phyloP scores from a whole-genome alignment of 345 rosid species.

The Euclidium syriacum region DNA sequence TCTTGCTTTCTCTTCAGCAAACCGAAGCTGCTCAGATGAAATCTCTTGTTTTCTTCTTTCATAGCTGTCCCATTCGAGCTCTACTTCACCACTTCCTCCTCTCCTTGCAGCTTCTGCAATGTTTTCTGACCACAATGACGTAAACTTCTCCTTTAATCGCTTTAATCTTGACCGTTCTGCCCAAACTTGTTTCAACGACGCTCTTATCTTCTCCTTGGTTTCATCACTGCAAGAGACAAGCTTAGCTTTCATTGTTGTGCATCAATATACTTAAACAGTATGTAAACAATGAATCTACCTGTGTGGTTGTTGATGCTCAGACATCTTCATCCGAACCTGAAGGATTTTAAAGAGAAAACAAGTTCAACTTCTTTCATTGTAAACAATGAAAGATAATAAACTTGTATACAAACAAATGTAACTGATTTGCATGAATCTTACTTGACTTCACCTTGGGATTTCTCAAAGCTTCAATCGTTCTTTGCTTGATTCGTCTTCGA shows the following conservation, averaged over 20 bases:
- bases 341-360: slow-evolving; percentile 8
- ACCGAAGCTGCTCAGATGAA: slow-evolving; percentile 37
- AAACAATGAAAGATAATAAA: not conserved
- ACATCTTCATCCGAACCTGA: slow-evolving; percentile 78
- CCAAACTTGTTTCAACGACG: slow-evolving; percentile 53
- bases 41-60: slow-evolving; percentile 48
- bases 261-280: not conserved
- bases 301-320: slow-evolving; percentile 48
- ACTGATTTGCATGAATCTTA: slow-evolving; percentile 42
- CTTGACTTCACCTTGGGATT: slow-evolving; percentile 94
- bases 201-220: slow-evolving; percentile 62
- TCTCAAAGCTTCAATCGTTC: slow-evolving; percentile 81
- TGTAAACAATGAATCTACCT: slow-evolving; percentile 42
- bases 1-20: slow-evolving; percentile 42
- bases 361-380: not conserved
- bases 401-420: not conserved
- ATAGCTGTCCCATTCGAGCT: slow-evolving; percentile 73
- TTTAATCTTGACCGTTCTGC: slow-evolving; percentile 48
- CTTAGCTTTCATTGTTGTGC: not conserved
- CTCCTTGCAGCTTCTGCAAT: slow-evolving; percentile 65
- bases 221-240: slow-evolving; percentile 49
- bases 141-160: slow-evolving; percentile 42
- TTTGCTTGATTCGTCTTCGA: slow-evolving; percentile 62
- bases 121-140: slow-evolving; percentile 44
- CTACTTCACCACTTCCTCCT: slow-evolving; percentile 54